Base-by-base conservation (phyloP, 208 protist genomes). In the Leishmania martiniquensis region DNA sequence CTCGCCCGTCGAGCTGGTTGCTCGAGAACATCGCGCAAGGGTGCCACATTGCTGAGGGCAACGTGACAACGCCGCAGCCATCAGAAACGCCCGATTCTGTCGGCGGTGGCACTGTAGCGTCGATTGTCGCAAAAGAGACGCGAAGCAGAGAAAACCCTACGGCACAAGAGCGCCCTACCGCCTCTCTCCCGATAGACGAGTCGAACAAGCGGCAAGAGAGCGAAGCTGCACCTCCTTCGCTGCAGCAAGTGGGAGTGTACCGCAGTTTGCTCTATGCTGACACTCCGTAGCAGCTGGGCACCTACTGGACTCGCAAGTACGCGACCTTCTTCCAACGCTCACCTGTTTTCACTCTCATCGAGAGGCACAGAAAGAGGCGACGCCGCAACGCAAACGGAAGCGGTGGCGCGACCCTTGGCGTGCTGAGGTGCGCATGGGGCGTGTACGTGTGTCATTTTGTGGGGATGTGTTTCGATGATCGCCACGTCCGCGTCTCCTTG, bases 231-330 rank as follows among this genome's bases (percentile, higher is more conserved):
- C 25, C 9, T 51, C 34, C 6, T 34, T 25, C 65, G 32, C 20
- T 20, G 34, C 72, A 78, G 55, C 72, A 66, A 15, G 49, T 66
- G 7, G 83, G 83, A 0, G 74, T 82, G 34, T 84, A 87, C 29
- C 79, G 84, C 17, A 77, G 71, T 66, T 55, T 84, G 47, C 51
- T 87, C 6, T 87, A 87, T 63, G n/a, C 63, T 29, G 84, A 87
- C 63, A 85, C 84, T 10, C 84, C 84, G 17, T 85, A 68, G 65
- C 29, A 4, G n/a, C 2, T 51, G 25, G 29, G 22, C 70, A 45
- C 34, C 22, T 49, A 9, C n/a, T 47, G 10, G 42, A 4, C 20
- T 69, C 15, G 15, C 25, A 13, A n/a, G 42, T 25, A 22, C 7
- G n/a, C 57, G 59, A n/a, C n/a, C 25, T 10, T 29, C 37, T 5